Percentiles rank a stretch among this genome's conserved stretches.
These are phyloP conservation scores for Hypoxylon sp. DNA, from an alignment of 2,329 filamentous ascomycete species.

Conservation along the genomic window DNA sequence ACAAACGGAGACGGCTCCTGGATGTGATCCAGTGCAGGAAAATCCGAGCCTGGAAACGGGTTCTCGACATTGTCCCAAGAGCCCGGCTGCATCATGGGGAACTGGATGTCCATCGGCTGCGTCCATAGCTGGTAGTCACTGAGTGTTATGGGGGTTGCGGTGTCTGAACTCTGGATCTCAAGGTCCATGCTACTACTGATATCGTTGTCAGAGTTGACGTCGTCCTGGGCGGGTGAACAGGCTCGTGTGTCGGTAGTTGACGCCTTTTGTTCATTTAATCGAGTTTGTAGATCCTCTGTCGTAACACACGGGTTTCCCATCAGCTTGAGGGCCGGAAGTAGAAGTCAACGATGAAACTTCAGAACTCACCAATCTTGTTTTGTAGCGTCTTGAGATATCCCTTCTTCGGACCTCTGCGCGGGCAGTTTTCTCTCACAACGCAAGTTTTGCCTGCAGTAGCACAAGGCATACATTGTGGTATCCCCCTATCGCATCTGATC, in stretches of 20 bases:
- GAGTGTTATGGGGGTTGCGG: background rate
- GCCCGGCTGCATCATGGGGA: conserved; percentile 1
- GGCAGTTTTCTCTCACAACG: conserved; percentile 10
- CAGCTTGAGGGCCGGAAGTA: background rate
- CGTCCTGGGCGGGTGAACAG: background rate
- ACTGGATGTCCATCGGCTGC: conserved; percentile 1
- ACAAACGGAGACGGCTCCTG: background rate
- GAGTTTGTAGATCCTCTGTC: background rate
- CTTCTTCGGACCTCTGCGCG: conserved; percentile 19
- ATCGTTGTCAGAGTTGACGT: conserved; percentile 1
- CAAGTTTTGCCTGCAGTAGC: conserved; percentile 11
- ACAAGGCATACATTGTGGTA: conserved; percentile 11
- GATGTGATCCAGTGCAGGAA: background rate
- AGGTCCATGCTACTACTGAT: background rate
- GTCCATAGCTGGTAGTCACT: background rate
- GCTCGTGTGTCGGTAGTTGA: background rate
- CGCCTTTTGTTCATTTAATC: background rate
- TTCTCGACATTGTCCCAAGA: conserved; percentile 1
- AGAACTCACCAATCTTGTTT: conserved; percentile 12
- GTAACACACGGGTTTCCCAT: background rate
- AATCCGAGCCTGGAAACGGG: background rate
- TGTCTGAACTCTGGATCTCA: background rate
- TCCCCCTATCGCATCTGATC: conserved; percentile 9
- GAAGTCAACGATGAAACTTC: background rate
- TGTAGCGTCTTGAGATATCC: conserved; percentile 20